Evolutionary conservation across 495 filamentous ascomycete genomes (phyloP), one percentile per base, ranked within the genome.

Genomic region (Penicillium turbatum): DNA sequence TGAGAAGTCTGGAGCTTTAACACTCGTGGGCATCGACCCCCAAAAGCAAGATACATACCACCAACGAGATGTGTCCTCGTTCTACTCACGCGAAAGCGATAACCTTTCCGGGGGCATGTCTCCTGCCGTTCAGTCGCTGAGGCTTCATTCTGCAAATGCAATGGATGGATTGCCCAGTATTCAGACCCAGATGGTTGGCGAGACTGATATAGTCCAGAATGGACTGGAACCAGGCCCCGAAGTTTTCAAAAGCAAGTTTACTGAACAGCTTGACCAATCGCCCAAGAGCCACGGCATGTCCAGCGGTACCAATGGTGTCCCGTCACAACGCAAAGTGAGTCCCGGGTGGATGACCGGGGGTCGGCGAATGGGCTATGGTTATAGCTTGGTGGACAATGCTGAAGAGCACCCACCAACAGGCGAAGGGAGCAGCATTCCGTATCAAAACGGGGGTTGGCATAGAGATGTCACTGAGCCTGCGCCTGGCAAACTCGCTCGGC

Each of bases 301-400:
- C 2, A 53, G 53, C 8, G 54, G 53, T 5, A 41, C 49, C 7
- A 45, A 38, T 19, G 49, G 55, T 19, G 17, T 35, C 13, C 39
- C 21, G 5, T 53, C 62, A 5, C 50, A 64, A 39, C 68, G 74
- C 9, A 73, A 64, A 52, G 60, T 76, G 30, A 77, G 74, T 51
- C 48, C 71, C 16, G 74, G 72, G 11, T 77, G 74, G 74, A 74
- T 77, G 69, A 72, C 74, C 9, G 72, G 62, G 9, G 74, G 74
- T 8, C 66, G 66, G 41, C 71, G 74, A 13, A 53, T 72, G 35
- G 74, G 74, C 0, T 77, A 77, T 54, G 74, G 74, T 3, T 77
- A 76, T 47, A 66, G 56, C 13, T 37, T 69, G 21, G 69, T 77
- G 5, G 53, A 64, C 21, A 48, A 51, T 24, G 48, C 57, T 15